These are phyloP conservation scores for Macrocybe gigantea DNA, from an alignment of 768 basidiomycete genomes.

Conservation along the genomic window DNA sequence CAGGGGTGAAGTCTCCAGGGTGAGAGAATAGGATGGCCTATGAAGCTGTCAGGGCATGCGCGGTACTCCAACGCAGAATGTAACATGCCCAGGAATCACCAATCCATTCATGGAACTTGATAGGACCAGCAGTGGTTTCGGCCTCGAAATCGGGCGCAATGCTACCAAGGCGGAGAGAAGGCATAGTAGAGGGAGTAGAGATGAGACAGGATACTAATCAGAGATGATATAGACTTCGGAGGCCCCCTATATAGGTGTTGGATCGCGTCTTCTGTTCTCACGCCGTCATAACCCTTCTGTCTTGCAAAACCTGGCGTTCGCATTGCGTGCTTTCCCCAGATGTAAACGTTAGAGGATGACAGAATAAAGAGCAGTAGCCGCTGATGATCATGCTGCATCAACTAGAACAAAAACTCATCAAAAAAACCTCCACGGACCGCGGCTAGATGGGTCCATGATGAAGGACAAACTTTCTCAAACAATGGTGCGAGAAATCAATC, in stretches of 20 bases:
- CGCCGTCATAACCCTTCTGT: slow-evolving; percentile 23
- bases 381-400: too few relatives aligned
- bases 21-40: slow-evolving; percentile 91
- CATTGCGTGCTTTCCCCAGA: slow-evolving; percentile 33
- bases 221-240: neutral
- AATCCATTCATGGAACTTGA: slow-evolving; percentile 93
- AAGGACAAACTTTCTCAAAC: neutral
- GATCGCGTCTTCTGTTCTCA: slow-evolving; percentile 64
- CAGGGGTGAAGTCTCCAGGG: slow-evolving; percentile 88
- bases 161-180: slow-evolving; percentile 74
- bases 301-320: slow-evolving; percentile 25
- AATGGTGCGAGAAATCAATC: neutral
- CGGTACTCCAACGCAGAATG: slow-evolving; percentile 1
- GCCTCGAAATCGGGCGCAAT: slow-evolving; percentile 91
- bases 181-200: slow-evolving; percentile 21
- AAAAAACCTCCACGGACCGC: too few relatives aligned
- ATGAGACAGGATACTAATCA: neutral
- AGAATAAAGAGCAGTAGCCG: too few relatives aligned
- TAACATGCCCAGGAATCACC: slow-evolving; percentile 77
- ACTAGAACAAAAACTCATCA: too few relatives aligned
- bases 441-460: neutral
- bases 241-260: neutral
- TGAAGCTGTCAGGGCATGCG: neutral
- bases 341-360: too few relatives aligned
- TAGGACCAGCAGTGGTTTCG: slow-evolving; percentile 77